Evolutionary conservation across 2,329 filamentous ascomycete genomes (phyloP), one percentile per base, ranked within the genome.

Genomic region (Ophiostoma australiae): DNA sequence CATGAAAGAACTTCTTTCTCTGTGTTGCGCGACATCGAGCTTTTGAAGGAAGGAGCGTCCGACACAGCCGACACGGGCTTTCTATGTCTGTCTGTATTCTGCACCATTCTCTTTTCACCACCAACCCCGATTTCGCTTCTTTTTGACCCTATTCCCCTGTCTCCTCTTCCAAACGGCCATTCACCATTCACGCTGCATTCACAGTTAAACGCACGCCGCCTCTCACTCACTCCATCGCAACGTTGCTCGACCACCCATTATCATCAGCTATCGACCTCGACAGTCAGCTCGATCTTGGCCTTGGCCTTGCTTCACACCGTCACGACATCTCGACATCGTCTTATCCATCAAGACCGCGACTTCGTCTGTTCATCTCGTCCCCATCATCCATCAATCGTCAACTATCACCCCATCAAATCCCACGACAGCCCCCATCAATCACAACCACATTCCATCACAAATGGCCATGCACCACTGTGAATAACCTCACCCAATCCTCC

Each of bases 21-120:
- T 67, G 69, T 63, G 69, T 66, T 69, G 69, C 71, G 71, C 71
- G 69, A 67, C 69, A 72, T 70, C 33, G 65, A 72, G n/a, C 52
- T 69, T 52, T 23, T 48, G 31, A 67, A 69, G 71, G 71, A 70
- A 72, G 69, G 71, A 70, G 65, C 71, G 37, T 65, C 52, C 31
- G 35, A 55, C 61, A 52, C 69, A 66, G 35, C 58, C 68, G 65
- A 44, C 44, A 35, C 23, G 2, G 37, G 23, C 27, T 27, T 35
- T 69, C 65, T 48, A 31, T 48, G 39, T 63, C 39, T 41, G 33
- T 69, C 33, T n/a, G 23, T 33, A 6, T 17, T 27, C 37, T 37
- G 20, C 39, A 35, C 15, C 15, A 8, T 65, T 66, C 39, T 17
- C 41, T 20, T 66, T 5, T 66, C n/a, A 33, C n/a, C 31, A 8